Percentiles rank a stretch among this genome's conserved stretches.
Evolutionary conservation across 2,329 filamentous ascomycete species (phyloP).

Genomic region (Alternaria sp.): DNA sequence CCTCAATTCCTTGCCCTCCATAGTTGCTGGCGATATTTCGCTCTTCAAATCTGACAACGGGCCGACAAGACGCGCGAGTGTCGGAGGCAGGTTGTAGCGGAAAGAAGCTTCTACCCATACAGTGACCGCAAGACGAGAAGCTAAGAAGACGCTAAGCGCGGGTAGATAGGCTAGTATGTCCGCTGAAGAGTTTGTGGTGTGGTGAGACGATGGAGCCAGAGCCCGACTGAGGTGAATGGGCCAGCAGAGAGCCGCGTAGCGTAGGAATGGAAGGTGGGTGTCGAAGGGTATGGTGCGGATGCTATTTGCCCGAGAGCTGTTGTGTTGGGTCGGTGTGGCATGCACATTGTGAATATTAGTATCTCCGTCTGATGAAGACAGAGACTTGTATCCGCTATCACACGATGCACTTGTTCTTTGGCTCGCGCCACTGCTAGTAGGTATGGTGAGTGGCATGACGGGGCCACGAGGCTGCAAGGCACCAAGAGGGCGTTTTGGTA

Average conservation of each 20-base stretch:
- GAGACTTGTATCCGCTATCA: constrained; percentile 46
- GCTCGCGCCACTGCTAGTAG: constrained; percentile 33
- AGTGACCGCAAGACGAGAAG: constrained; percentile 37
- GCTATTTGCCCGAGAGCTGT: constrained; percentile 10
- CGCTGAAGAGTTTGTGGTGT: constrained; percentile 2
- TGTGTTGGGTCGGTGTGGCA: not conserved
- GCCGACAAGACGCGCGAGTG: constrained; percentile 40
- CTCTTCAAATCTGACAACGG: constrained; percentile 31
- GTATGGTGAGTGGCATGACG: constrained; percentile 11
- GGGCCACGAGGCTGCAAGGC: constrained; percentile 23
- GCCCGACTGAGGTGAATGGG: constrained; percentile 44
- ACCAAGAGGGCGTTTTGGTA: constrained; percentile 39
- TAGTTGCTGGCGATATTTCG: constrained; percentile 32
- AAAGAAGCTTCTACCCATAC: constrained; percentile 47
- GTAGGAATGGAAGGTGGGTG: constrained; percentile 39
- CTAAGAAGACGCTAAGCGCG: constrained; percentile 36
- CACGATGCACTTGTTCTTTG: constrained; percentile 36
- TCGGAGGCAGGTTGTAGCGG: constrained; percentile 41
- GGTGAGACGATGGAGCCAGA: constrained; percentile 16
- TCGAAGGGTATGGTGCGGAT: constrained; percentile 33
- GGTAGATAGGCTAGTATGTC: constrained; percentile 31
- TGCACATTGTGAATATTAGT: constrained; percentile 12
- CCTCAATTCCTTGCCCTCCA: constrained; percentile 38
- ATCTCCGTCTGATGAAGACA: constrained; percentile 37
- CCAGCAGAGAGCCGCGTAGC: constrained; percentile 45